Evolutionary conservation across 2,329 filamentous ascomycete species (phyloP).

Genomic region (Botrytis hyacinthi): DNA sequence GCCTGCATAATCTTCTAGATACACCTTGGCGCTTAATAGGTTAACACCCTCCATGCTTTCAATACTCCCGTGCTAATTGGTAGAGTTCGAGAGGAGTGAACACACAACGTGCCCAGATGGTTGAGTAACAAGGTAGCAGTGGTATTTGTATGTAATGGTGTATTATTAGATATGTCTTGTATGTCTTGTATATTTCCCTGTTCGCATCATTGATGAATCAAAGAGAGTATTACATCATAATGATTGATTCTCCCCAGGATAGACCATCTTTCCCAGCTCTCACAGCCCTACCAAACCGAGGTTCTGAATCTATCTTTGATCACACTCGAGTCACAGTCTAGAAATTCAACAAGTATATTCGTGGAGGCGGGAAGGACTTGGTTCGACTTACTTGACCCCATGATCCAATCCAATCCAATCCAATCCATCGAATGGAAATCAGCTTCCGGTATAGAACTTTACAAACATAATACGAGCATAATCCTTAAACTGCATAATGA

Average conservation of each 20-base stretch:
- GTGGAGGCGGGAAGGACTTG: background rate
- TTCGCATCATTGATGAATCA: background rate
- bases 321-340: background rate
- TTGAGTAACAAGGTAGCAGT: background rate
- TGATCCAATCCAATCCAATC: background rate
- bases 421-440: background rate
- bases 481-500: background rate
- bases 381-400: background rate
- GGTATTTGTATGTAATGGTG: background rate
- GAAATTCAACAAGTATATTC: background rate
- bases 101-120: background rate
- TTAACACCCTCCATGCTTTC: background rate
- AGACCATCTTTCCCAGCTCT: background rate
- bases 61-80: background rate
- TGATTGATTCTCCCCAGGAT: background rate
- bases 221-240: background rate
- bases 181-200: background rate
- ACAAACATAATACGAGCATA: background rate
- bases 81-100: background rate
- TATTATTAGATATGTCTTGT: background rate
- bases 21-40: background rate
- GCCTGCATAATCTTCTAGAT: constrained; percentile 6
- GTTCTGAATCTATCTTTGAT: background rate
- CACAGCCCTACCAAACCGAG: background rate
- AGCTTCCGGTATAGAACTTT: background rate